Base-by-base conservation (phyloP, 257 asterid species). In the Marsdenia floribunda region DNA sequence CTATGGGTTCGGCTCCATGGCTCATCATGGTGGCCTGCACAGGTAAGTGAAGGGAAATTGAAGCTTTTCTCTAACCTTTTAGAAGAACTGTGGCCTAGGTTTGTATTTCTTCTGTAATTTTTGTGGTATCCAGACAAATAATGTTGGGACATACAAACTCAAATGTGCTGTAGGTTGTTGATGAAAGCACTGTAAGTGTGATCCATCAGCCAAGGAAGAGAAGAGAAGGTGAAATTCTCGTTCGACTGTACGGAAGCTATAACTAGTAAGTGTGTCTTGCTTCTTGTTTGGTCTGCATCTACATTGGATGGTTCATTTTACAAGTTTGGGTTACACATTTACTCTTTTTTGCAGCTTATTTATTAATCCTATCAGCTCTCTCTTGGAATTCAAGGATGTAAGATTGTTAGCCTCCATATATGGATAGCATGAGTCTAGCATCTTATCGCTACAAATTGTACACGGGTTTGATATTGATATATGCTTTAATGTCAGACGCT, bases 1-100 rank as follows among this genome's bases (percentile, higher is more conserved):
- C 40, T 70, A 47, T 81, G 79, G 76, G 79, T 81, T 54, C 65
- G 61, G 70, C 70, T 73, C 73, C 61, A 44, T 66, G 46, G 59
- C 74, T 74, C 58, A 47, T 61, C 71, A 46, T 71, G 77, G 83
- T 78, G 80, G 82, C 79, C 75, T 71, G 76, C 76, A 40, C 71
- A 71, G 68, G 74, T 73, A 75, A 55, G 54, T 71, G 66, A 40
- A 49, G 55, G 66, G 71, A 35, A 52, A 54, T 46, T 60, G 26
- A 40, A 24, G 69, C 65, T 67, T 58, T 38, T 72, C 29, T 54
- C 13, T 50, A 55, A 64, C 57, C 60, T 46, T 68, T 21, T n/a
- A 46, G 58, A 35, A 26, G 26, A 47, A 46, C 5, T 60, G n/a
- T 40, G 5, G 52, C 69, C n/a, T 52, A 18, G 22, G 16, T 60